Evolutionary conservation across 495 filamentous ascomycete genomes (phyloP), one percentile per base, ranked within the genome.

Genomic region (Neurospora sp.): DNA sequence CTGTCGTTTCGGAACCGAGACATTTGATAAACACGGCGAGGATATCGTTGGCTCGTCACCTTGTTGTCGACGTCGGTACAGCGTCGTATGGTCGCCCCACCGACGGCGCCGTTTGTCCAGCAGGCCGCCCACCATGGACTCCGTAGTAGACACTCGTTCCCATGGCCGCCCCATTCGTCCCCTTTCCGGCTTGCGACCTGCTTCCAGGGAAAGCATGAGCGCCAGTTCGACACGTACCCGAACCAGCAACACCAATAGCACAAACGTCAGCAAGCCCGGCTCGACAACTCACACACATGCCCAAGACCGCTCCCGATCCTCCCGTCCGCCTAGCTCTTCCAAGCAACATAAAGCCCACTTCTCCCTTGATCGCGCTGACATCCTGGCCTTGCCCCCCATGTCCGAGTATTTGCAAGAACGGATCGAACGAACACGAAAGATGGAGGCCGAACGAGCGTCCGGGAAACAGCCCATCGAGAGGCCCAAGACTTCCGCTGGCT

Each of bases 391-490:
- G 7, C 74, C 78, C 11, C 73, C 81, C 16, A 78, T 82, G 42
- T 86, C 86, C 6, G 82, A 77, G 37, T 79, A 87, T 48, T 80
- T 89, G 11, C 87, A 87, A 41, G 86, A 89, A 73, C 80, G 81
- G 70, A 74, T 89, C 73, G 82, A 85, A 72, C 81, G 83, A 10
- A 84, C 86, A 75, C 84, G 85, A 42, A 85, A 81, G 72, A 83
- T 82, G 18, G 84, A 86, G 73, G 82, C 80, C 73, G 84, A 85
- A 35, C 76, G 84, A 18, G 75, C 79, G 62, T 79, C 80, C 2
- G 54, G 54, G 27, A 62, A 62, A 62, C 54, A 62, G 12, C 54
- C 54, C 54, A 62, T 62, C 27, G 54, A 62, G 27, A 62, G 54
- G 27, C 54, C 54, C 23, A 62, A 62, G 27, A 62, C 54, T 7